Evolutionary conservation across 2,329 filamentous ascomycete genomes (phyloP).

Genomic region (Colletotrichum tanaceti): DNA sequence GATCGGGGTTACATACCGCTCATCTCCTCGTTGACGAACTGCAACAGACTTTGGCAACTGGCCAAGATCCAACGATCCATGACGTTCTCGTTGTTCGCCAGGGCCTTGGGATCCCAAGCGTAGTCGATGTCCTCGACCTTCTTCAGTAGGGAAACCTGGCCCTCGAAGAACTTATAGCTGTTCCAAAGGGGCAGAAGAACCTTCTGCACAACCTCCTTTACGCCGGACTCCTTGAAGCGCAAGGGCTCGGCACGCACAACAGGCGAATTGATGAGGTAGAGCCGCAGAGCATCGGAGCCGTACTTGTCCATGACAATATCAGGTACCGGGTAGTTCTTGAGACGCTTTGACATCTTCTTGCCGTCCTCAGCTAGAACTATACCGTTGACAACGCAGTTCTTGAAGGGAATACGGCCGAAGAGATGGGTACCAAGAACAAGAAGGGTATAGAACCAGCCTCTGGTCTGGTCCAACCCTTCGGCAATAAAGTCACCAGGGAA

Average conservation of each 20-base stretch:
- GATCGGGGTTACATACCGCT: conserved; percentile 62
- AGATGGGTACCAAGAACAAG: conserved; percentile 89
- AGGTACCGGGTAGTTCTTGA: conserved; percentile 97
- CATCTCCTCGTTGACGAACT: conserved; percentile 96
- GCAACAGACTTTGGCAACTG: conserved; percentile 88
- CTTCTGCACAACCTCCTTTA: conserved; percentile 94
- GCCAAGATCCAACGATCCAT: conserved; percentile 98
- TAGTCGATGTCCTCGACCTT: conserved; percentile 85
- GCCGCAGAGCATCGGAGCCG: conserved; percentile 88
- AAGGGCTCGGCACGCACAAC: conserved; percentile 92
- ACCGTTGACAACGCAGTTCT: conserved; percentile 96
- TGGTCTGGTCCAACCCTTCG: conserved; percentile 91
- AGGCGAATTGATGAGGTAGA: conserved; percentile 98
- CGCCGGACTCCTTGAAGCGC: conserved; percentile 89
- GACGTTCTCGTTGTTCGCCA: conserved; percentile 84
- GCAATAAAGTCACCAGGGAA: conserved; percentile 97
- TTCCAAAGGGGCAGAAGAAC: conserved; percentile 95
- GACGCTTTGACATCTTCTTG: conserved; percentile 98
- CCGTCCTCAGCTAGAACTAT: conserved; percentile 94
- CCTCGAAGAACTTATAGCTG: conserved; percentile 95
- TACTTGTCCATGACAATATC: conserved; percentile 85
- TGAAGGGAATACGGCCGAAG: conserved; percentile 86
- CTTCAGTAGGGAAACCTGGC: conserved; percentile 86
- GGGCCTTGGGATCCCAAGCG: conserved; percentile 79
- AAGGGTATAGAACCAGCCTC: conserved; percentile 97